Base-by-base conservation (phyloP, 108 stramenopile species). In the Conticribra guillardii region DNA sequence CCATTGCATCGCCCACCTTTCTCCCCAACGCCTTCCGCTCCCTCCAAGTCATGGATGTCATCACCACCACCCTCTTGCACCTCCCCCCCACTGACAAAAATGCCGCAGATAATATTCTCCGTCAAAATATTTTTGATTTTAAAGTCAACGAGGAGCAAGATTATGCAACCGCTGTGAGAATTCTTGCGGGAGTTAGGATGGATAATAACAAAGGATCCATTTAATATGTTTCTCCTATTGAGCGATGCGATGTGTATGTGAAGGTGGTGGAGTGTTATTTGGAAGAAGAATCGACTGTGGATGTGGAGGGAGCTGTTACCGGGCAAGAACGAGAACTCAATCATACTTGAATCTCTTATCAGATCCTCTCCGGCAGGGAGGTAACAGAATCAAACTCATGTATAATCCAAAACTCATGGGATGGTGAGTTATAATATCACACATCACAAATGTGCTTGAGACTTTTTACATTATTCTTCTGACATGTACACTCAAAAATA, bases 231-330 rank as follows among this genome's bases (percentile, higher is more conserved):
- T 52, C 68, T 24, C 75, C 88, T 9, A 52, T 83, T 2, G 87
- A 86, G 16, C 82, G 81, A 59, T 86, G 85, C 45, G 86, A 91
- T 79, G 87, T 92, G 2, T 95, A 88, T 55, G 89, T 97, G 29
- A 89, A 88, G 68, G 83, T 95, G 67, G 91, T 94, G 16, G 96
- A 97, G 64, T 94, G 94, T 61, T 97, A 89, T 75, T 55, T 97
- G 64, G 91, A 84, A 49, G 93, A 90, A 60, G 93, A 94, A 62
- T 66, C 85, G 54, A 91, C 82, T 26, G 90, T 81, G 0, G 90
- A 94, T 55, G 86, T 87, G 14, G 93, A 91, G 75, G 60, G 83
- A 16, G 90, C 90, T 11, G 93, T 94, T 32, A 84, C 76, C 49
- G 91, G 88, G 73, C n/a, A n/a, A n/a, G 84, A 81, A 24, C 68